Evolutionary conservation across 306 rosid species (phyloP).

Genomic region (Ziziphus jujuba): DNA sequence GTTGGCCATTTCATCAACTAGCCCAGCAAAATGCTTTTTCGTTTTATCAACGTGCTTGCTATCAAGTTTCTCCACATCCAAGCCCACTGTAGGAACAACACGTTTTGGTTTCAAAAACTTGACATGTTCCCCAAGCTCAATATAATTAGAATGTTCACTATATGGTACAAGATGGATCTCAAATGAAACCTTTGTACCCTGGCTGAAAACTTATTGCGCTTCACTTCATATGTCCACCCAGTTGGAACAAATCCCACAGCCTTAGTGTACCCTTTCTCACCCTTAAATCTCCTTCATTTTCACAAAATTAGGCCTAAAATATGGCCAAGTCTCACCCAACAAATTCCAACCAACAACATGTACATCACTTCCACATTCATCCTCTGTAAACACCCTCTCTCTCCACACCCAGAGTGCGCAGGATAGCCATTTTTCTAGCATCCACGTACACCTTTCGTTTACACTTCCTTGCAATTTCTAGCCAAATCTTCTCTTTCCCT

Average conservation of each 20-base stretch:
- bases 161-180: too few relatives aligned
- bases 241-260: too few relatives aligned
- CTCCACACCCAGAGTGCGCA: conserved; percentile 68
- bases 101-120: conserved; percentile 78
- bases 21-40: too few relatives aligned
- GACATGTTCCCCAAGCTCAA: conserved; percentile 80
- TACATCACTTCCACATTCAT: conserved; percentile 62
- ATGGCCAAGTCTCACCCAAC: too few relatives aligned
- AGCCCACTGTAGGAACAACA: conserved; percentile 84
- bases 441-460: conserved; percentile 67
- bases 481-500: conserved; percentile 80
- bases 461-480: conserved; percentile 65
- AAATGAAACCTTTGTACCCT: too few relatives aligned
- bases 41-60: conserved; percentile 68
- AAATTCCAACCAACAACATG: conserved; percentile 97
- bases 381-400: conserved; percentile 66
- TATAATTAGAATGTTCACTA: conserved; percentile 87
- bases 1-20: too few relatives aligned
- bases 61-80: conserved; percentile 77
- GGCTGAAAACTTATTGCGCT: too few relatives aligned
- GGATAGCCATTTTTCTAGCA: conserved; percentile 67
- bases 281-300: too few relatives aligned
- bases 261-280: too few relatives aligned
- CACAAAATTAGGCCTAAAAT: too few relatives aligned
- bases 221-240: too few relatives aligned